Percentiles rank a stretch among this genome's conserved stretches.
Evolutionary conservation across 1,284 basidiomycete species (phyloP).

Genomic region (Tetrapyrgos nigripes): DNA sequence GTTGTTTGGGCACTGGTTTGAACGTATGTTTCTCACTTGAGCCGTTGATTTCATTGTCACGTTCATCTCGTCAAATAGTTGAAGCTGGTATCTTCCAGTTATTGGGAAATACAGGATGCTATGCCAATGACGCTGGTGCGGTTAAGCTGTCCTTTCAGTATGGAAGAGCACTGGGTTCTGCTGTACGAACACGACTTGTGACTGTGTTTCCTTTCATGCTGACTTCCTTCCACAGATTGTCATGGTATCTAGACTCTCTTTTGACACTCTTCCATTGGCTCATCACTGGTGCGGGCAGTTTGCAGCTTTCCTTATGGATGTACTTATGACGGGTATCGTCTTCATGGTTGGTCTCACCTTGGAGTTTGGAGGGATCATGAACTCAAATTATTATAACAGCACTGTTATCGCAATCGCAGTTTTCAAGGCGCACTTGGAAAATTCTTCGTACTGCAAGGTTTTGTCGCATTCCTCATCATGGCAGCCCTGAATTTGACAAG

Average conservation of each 20-base stretch:
- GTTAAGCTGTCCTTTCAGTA: conserved; percentile 2
- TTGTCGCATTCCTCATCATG: conserved; percentile 23
- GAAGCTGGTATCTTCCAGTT: conserved; percentile 14
- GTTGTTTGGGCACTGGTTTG: conserved; percentile 17
- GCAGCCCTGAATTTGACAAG: conserved; percentile 20
- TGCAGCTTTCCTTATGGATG: conserved; percentile 15
- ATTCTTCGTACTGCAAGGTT: conserved; percentile 14
- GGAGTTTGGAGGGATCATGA: not conserved
- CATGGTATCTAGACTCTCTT: not conserved
- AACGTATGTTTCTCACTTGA: conserved; percentile 13
- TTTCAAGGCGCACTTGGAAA: conserved; percentile 6
- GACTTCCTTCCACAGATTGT: conserved; percentile 4
- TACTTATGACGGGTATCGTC: conserved; percentile 16
- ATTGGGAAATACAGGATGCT: conserved; percentile 19
- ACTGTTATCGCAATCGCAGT: conserved; percentile 6
- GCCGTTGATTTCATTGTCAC: not conserved
- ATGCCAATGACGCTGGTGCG: conserved; percentile 15
- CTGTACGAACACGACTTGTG: not conserved
- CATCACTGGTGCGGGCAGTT: not conserved
- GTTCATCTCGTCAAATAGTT: not conserved
- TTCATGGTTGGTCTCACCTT: conserved; percentile 6
- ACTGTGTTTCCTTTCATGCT: not conserved
- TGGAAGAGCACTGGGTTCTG: conserved; percentile 11
- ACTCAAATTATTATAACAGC: not conserved
- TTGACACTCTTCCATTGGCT: not conserved